Conservation (phyloP, 2,329 filamentous ascomycete genomes). For the Diaporthe destruens region DNA sequence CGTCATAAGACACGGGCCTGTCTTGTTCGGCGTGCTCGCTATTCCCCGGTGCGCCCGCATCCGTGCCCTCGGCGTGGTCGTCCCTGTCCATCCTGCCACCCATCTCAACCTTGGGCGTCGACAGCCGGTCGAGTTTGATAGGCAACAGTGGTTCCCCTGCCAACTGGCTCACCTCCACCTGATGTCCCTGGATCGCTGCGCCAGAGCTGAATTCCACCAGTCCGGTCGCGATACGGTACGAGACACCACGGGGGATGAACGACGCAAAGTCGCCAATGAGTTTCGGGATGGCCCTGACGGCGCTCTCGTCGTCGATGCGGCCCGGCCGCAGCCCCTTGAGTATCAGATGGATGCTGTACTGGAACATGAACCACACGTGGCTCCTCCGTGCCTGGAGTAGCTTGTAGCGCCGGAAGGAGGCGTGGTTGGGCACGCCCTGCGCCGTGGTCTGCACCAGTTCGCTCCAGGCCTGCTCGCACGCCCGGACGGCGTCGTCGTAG, state of each 20-base stretch:
- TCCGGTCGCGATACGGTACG: conserved; percentile 55
- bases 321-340: conserved; percentile 42
- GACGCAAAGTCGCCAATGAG: conserved; percentile 61
- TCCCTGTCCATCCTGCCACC: not conserved
- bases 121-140: not conserved
- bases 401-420: conserved; percentile 44
- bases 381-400: conserved; percentile 48
- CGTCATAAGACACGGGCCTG: not conserved
- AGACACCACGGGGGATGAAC: conserved; percentile 56
- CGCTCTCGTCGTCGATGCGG: conserved; percentile 39
- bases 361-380: conserved; percentile 51
- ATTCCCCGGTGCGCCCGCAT: not conserved
- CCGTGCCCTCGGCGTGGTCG: not conserved
- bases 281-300: conserved; percentile 53
- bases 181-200: conserved; percentile 20
- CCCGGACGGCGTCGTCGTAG: conserved; percentile 47
- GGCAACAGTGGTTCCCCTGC: not conserved
- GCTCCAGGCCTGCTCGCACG: conserved; percentile 44
- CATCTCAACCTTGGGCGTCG: not conserved
- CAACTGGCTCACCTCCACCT: not conserved
- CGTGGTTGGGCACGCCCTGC: conserved; percentile 43
- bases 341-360: conserved; percentile 46
- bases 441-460: conserved; percentile 45
- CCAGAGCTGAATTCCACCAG: conserved; percentile 49
- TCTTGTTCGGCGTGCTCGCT: not conserved